Evolutionary conservation across 495 filamentous ascomycete genomes (phyloP).

Genomic region (Talaromyces adpressus): DNA sequence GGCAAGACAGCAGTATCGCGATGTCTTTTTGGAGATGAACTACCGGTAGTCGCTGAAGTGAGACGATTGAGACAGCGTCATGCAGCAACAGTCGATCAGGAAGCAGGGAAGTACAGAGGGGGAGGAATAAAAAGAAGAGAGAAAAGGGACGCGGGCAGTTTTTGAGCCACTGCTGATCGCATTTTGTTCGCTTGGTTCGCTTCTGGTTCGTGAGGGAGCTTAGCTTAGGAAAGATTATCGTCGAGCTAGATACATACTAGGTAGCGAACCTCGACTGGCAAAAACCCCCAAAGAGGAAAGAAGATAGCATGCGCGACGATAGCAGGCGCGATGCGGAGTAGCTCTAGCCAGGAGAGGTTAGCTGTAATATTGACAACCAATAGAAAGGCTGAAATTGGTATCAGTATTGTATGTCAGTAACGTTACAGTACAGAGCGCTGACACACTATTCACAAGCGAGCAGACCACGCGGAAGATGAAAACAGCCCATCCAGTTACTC

Average conservation of each 20-base stretch:
- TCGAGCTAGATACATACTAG: no score
- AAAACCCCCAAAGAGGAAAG: neutral
- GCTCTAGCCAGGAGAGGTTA: neutral
- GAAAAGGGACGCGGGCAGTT: neutral
- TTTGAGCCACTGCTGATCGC: neutral
- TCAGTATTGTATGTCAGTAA: neutral
- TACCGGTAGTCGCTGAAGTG: neutral
- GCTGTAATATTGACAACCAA: neutral
- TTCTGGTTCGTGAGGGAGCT: neutral
- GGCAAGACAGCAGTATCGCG: neutral
- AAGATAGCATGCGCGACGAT: neutral
- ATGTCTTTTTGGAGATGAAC: neutral
- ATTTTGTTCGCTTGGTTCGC: neutral
- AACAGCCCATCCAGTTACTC: neutral
- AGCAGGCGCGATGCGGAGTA: neutral
- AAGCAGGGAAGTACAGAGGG: neutral
- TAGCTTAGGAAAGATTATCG: neutral
- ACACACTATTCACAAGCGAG: neutral
- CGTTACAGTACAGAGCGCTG: neutral
- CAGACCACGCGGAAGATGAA: neutral
- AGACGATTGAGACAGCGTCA: neutral
- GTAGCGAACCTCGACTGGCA: neutral
- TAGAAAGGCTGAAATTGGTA: neutral
- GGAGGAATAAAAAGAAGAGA: neutral
- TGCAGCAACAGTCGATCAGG: neutral